Conservation (phyloP, 129 eudicot species). For the Lonicera japonica region DNA sequence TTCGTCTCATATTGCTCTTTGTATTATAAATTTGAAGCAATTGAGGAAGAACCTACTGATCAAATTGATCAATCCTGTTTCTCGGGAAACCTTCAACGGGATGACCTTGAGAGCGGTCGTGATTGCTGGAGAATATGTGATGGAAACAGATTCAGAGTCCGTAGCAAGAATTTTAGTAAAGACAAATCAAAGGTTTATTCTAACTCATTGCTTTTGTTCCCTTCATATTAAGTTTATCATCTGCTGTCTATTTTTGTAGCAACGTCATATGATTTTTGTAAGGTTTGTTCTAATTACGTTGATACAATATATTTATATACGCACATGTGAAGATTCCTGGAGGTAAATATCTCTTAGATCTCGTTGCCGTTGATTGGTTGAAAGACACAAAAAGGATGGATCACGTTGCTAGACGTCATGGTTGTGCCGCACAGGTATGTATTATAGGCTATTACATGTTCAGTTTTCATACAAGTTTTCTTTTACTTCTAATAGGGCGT, state of each 20-base stretch:
- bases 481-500: no score
- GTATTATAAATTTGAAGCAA: conserved; percentile 49
- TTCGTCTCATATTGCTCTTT: no score
- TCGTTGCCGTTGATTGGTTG: conserved; percentile 98
- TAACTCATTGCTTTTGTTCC: conserved; percentile 10
- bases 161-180: conserved; percentile 67
- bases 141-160: conserved; percentile 93
- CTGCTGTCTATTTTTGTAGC: not conserved
- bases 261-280: conserved; percentile 1
- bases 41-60: conserved; percentile 67
- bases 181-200: conserved; percentile 89
- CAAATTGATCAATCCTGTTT: conserved; percentile 75
- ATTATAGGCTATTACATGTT: conserved; percentile 1
- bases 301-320: conserved; percentile 20
- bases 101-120: conserved; percentile 71
- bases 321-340: conserved; percentile 63
- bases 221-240: no score
- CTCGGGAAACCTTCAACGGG: conserved; percentile 82
- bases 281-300: conserved; percentile 15
- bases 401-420: conserved; percentile 90
- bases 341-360: conserved; percentile 95
- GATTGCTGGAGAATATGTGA: conserved; percentile 87
- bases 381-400: conserved; percentile 94
- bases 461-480: not conserved
- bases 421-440: conserved; percentile 96